These are phyloP conservation scores for Metarhizium brunneum DNA, from an alignment of 2,329 filamentous ascomycete genomes.

Conservation along the genomic window DNA sequence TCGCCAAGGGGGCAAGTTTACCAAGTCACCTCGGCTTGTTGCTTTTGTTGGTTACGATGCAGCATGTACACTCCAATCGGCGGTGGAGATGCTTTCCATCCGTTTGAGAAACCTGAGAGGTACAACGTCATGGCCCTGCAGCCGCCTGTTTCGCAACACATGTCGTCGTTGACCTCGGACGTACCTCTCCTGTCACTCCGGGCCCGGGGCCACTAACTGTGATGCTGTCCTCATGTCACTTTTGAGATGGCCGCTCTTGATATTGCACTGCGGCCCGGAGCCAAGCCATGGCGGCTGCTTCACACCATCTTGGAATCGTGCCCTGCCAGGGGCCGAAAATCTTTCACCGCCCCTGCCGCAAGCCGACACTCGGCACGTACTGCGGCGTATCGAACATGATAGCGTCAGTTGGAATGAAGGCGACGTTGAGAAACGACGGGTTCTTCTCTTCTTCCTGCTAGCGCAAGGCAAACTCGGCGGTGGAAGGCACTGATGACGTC, in stretches of 20 bases:
- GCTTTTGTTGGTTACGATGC: too few species aligned
- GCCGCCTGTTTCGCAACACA: background rate
- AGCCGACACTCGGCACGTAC: background rate
- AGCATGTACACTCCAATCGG: too few species aligned
- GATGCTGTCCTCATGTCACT: too few species aligned
- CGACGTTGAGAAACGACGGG: background rate
- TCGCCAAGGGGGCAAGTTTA: too few species aligned
- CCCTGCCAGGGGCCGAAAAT: background rate
- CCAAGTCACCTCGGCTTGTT: too few species aligned
- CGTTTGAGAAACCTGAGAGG: background rate
- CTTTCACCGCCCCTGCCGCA: slow-evolving; percentile 1
- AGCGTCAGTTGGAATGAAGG: background rate
- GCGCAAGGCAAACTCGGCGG: background rate
- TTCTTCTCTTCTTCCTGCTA: background rate
- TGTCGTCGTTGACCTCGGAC: too few species aligned
- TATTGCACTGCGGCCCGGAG: background rate
- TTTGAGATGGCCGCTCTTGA: too few species aligned
- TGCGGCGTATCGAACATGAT: background rate
- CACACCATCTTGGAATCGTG: background rate
- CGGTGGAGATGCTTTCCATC: background rate
- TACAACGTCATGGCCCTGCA: background rate
- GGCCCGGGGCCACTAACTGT: too few species aligned
- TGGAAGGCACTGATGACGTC: background rate
- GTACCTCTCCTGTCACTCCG: too few species aligned
- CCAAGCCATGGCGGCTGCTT: background rate